Base-by-base conservation (phyloP, 306 rosid species). In the Cucurbita maxima region DNA sequence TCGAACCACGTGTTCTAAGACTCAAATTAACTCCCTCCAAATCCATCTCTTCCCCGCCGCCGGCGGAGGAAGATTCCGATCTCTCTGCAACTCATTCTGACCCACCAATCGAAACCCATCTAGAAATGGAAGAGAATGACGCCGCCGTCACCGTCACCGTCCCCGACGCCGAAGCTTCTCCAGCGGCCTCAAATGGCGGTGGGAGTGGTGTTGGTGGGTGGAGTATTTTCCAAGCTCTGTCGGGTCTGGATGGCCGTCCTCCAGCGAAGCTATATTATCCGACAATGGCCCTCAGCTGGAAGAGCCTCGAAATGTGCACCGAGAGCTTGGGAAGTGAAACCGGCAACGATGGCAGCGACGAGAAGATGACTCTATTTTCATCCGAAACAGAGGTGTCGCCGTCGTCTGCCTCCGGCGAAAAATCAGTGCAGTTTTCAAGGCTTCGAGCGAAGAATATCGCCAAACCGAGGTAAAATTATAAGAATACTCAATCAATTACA, bases 301-400 rank as follows among this genome's bases (percentile, higher is more conserved):
- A 76, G 77, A 86, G 98, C 89, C 78, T 92, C 74, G 85, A 82
- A 64, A 79, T 92, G 84, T 92, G 98, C 79, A 92, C 98, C 1
- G 98, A 92, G 80, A 87, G 82, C 56, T 66, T 88, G 15, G 92
- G 96, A 3, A 78, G 84, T 25, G 98, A 92, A 84, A 89, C 92
- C 0, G 99, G 97, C 5, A 87, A 87, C 72, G 88, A 85, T 58
- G 81, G 62, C 0, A 52, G 78, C 61, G 77, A 82, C 8, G 75
- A 70, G 12, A 72, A 45, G 16, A 72, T 72, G 22, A 36, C 58
- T 60, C 22, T 82, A 34, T 47, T 83, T 77, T 76, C 87, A 36
- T 15, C 14, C 1, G 81, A 20, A 66, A 40, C 34, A 10, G 53
- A 55, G 53, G 25, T 7, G 7, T 45, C 47, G 16, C 19, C 25